phyloP scores from a whole-genome alignment of 805 yeast genomes.

The Ogataea zsoltii region DNA sequence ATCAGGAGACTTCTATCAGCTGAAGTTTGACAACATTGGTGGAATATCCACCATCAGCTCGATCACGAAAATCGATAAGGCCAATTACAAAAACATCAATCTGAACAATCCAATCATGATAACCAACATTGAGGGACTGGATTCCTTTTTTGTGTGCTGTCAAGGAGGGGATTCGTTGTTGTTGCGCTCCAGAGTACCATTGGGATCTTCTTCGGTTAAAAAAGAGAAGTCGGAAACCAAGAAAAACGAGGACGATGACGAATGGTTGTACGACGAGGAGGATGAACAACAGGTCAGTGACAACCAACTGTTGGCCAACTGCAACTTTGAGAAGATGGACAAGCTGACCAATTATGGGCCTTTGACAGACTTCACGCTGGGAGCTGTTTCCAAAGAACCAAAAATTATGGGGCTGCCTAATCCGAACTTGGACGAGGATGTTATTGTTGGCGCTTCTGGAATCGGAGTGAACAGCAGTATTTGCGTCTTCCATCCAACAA shows the following conservation, averaged over 20 bases:
- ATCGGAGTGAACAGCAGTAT: conserved; percentile 54
- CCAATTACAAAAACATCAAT: conserved; percentile 24
- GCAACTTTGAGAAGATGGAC: conserved; percentile 51
- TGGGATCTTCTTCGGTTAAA: conserved; percentile 7
- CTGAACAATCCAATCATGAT: conserved; percentile 41
- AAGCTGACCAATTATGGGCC: conserved; percentile 70
- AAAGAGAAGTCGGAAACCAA: conserved; percentile 12
- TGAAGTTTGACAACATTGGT: conserved; percentile 35
- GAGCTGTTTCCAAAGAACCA: conserved; percentile 54
- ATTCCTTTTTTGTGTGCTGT: conserved; percentile 59
- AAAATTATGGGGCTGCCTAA: conserved; percentile 63
- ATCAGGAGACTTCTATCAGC: conserved; percentile 43
- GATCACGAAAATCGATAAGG: conserved; percentile 21
- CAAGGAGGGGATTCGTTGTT: conserved; percentile 60
- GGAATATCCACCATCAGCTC: conserved; percentile 36
- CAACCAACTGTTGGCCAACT: conserved; percentile 18
- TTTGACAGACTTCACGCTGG: conserved; percentile 64
- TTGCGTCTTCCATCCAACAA: conserved; percentile 63
- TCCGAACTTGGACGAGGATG: conserved; percentile 65
- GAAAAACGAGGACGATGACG: conserved; percentile 47
- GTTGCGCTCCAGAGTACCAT: conserved; percentile 40
- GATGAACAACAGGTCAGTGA: conserved; percentile 28
- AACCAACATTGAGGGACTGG: conserved; percentile 39
- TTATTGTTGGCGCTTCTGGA: conserved; percentile 73
- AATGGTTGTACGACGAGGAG: conserved; percentile 39